These are phyloP conservation scores for Phaseolus coccineus DNA, from an alignment of 331 rosid species.

Conservation along the genomic window DNA sequence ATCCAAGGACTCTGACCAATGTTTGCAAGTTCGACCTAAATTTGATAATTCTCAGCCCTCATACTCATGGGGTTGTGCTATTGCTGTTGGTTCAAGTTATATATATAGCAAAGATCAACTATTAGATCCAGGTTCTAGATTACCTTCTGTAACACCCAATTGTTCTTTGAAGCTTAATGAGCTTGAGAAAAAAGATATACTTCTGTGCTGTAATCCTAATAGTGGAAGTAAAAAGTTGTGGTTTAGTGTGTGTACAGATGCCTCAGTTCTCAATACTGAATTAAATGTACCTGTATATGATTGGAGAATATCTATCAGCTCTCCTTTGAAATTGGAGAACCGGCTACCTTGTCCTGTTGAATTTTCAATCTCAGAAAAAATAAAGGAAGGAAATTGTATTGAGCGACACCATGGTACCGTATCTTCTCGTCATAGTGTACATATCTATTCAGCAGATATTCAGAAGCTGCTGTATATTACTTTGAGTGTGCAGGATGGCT, in stretches of 20 bases:
- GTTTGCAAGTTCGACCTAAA: slow-evolving; percentile 77
- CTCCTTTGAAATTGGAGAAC: slow-evolving; percentile 91
- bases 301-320: slow-evolving; percentile 84
- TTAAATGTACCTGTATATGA: slow-evolving; percentile 91
- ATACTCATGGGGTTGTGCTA: slow-evolving; percentile 76
- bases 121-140: slow-evolving; percentile 71
- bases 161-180: slow-evolving; percentile 75
- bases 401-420: slow-evolving; percentile 69
- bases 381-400: slow-evolving; percentile 70
- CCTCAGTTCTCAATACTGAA: slow-evolving; percentile 92
- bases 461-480: slow-evolving; percentile 83
- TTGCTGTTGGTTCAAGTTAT: slow-evolving; percentile 76
- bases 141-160: slow-evolving; percentile 54
- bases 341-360: slow-evolving; percentile 93
- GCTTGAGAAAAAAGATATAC: slow-evolving; percentile 91
- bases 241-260: slow-evolving; percentile 91
- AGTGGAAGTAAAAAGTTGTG: slow-evolving; percentile 71
- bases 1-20: slow-evolving; percentile 68
- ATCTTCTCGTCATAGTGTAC: slow-evolving; percentile 77
- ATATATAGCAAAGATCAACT: slow-evolving; percentile 74
- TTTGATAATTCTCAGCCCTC: slow-evolving; percentile 59
- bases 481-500: slow-evolving; percentile 81
- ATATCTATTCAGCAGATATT: slow-evolving; percentile 86
- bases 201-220: slow-evolving; percentile 69
- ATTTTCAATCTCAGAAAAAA: slow-evolving; percentile 77